Evolutionary conservation across 805 yeast species (phyloP).

Genomic region (Metschnikowia santaceciliae): DNA sequence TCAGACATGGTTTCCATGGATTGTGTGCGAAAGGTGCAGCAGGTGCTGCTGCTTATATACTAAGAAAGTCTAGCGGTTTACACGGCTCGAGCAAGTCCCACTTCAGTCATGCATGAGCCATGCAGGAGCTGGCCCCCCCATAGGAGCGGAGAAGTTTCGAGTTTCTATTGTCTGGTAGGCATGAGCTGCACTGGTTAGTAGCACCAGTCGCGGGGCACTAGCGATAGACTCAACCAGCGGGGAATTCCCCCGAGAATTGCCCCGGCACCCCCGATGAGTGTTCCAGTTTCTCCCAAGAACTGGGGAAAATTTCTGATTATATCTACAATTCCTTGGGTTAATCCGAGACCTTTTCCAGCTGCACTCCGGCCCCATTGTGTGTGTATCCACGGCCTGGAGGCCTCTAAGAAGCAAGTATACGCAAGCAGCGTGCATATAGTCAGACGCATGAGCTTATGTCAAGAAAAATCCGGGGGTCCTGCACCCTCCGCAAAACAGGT

Average conservation of each 20-base stretch:
- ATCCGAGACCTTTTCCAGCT: too few relatives aligned
- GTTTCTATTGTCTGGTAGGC: neutral
- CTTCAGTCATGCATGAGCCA: neutral
- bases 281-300: neutral
- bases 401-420: neutral
- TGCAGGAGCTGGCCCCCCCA: neutral
- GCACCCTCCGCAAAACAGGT: neutral
- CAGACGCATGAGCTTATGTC: neutral
- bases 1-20: slow-evolving; percentile 2
- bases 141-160: neutral
- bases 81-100: neutral
- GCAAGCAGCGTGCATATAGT: neutral
- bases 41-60: neutral
- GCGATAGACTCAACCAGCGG: neutral
- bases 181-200: slow-evolving; percentile 1
- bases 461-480: neutral
- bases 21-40: neutral
- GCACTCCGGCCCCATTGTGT: too few relatives aligned
- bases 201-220: slow-evolving; percentile 2
- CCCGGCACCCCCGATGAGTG: neutral
- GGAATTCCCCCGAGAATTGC: slow-evolving; percentile 1
- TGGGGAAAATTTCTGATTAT: neutral
- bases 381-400: too few relatives aligned
- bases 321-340: neutral
- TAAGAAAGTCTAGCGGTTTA: neutral